Conservation (phyloP, 2,329 filamentous ascomycete genomes). For the Scopulariopsis brevicaulis region DNA sequence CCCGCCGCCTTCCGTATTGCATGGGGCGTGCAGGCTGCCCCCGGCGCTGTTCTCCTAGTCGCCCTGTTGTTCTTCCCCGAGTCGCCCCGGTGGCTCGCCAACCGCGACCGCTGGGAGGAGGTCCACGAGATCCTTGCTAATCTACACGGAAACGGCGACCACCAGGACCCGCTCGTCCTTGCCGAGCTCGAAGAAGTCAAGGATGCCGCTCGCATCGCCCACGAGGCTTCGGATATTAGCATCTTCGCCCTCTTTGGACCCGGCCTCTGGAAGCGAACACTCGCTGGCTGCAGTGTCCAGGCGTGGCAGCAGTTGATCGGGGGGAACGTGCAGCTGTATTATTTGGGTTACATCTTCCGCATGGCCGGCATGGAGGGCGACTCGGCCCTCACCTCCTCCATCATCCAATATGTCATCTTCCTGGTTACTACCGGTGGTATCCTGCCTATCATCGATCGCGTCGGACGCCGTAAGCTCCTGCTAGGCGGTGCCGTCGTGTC, state of each 20-base stretch:
- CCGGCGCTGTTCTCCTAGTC: slow-evolving; percentile 37
- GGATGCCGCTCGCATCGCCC: slow-evolving; percentile 40
- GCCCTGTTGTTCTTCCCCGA: slow-evolving; percentile 51
- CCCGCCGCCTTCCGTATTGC: slow-evolving; percentile 46
- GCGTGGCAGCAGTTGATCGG: slow-evolving; percentile 38
- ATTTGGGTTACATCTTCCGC: not conserved
- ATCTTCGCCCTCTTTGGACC: slow-evolving; percentile 35
- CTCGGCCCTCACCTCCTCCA: not conserved
- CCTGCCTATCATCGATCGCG: not conserved
- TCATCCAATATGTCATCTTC: not conserved
- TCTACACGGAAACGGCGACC: slow-evolving; percentile 46
- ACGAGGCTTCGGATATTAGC: slow-evolving; percentile 29
- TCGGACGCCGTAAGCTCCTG: not conserved
- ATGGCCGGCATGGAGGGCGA: not conserved
- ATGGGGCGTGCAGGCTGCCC: slow-evolving; percentile 49
- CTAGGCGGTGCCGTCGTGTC: not conserved
- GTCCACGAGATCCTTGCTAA: slow-evolving; percentile 45
- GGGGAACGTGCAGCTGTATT: not conserved
- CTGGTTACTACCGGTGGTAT: not conserved
- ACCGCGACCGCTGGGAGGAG: slow-evolving; percentile 56
- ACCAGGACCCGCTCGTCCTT: slow-evolving; percentile 45
- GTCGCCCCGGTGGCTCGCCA: slow-evolving; percentile 60
- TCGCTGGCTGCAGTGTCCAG: slow-evolving; percentile 46
- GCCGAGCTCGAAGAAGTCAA: slow-evolving; percentile 53
- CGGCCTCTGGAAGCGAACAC: slow-evolving; percentile 41